These are phyloP conservation scores for Mortierella claussenii DNA, from an alignment of 192 early-diverging fungal genomes.

Conservation along the genomic window DNA sequence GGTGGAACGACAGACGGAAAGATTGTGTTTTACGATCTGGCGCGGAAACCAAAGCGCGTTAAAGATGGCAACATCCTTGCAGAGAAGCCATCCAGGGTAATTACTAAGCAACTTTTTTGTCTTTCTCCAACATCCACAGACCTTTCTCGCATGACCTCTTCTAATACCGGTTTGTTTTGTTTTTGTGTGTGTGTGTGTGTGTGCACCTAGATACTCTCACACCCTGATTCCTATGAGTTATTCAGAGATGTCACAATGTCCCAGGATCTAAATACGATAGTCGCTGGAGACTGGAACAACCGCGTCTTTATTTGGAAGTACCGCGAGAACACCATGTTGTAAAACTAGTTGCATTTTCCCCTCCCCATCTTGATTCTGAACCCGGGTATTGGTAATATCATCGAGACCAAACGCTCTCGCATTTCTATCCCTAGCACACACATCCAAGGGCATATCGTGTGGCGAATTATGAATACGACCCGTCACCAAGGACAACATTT, in stretches of 20 bases:
- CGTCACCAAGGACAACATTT: too few species aligned
- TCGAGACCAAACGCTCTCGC: neutral
- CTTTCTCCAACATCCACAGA: too few species aligned
- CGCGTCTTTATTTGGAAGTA: constrained; percentile 38
- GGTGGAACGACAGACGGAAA: constrained; percentile 41
- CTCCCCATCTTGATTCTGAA: too few species aligned
- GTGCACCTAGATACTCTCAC: constrained; percentile 14
- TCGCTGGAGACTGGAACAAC: constrained; percentile 40
- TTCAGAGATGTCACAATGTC: constrained; percentile 38
- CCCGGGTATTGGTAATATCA: too few species aligned
- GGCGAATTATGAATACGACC: too few species aligned
- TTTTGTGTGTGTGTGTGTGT: constrained; percentile 1
- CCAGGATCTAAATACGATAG: constrained; percentile 39
- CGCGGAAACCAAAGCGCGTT: constrained; percentile 2
- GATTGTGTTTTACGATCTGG: constrained; percentile 29
- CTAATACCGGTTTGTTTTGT: neutral
- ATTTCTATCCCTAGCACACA: neutral
- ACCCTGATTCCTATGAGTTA: constrained; percentile 24
- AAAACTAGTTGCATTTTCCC: too few species aligned
- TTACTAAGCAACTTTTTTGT: neutral
- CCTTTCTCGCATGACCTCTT: too few species aligned
- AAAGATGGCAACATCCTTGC: constrained; percentile 40
- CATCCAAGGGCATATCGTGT: too few species aligned
- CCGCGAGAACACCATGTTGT: neutral
- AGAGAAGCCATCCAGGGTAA: constrained; percentile 27